Base-by-base conservation (phyloP, 1,139 yeast genomes). In the Saccharomyces hybrid region DNA sequence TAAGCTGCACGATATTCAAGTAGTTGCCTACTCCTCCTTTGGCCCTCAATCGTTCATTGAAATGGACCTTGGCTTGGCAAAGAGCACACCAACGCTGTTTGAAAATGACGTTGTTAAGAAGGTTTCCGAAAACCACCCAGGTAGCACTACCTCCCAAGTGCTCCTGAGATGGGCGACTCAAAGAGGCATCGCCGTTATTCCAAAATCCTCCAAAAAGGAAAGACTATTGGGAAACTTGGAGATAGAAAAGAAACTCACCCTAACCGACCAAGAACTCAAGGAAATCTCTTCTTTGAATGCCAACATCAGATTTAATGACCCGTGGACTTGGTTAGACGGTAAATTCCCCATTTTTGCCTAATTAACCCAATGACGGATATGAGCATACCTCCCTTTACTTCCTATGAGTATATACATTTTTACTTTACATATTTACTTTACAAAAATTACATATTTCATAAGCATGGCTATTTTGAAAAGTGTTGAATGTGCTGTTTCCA, bases 11-110 rank as follows among this genome's bases (percentile, higher is more conserved):
- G 83, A 80, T 50, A 81, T 89, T 66, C 85, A 83, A 57, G 78
- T 89, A 65, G 87, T 89, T 53, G 97, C 86, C 28, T 89, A 89
- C 77, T 88, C 96, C 7, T 86, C 96, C 11, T 86, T 88, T 67
- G 93, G 93, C 49, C 90, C 91, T 27, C 86, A 81, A 69, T 82
- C 88, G 4, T 86, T 85, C 70, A 67, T 84, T 59, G 91, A 85
- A 69, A 71, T 85, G 71, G 72, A 78, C 64, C 74, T 73, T 56
- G 75, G 78, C 48, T 72, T 73, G 56, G 90, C 88, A 20, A 70
- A 75, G 60, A 70, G 74, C 57, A 76, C 83, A 50, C 79, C 80
- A 23, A 71, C 80, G 9, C 75, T 86, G 64, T 82, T 85, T 58
- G 78, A 79, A 50, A 81, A 84, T 65, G 77, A 76, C 26, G 69